Evolutionary conservation across 2,329 filamentous ascomycete genomes (phyloP), one percentile per base, ranked within the genome.

Genomic region (Macrophomina phaseolina): DNA sequence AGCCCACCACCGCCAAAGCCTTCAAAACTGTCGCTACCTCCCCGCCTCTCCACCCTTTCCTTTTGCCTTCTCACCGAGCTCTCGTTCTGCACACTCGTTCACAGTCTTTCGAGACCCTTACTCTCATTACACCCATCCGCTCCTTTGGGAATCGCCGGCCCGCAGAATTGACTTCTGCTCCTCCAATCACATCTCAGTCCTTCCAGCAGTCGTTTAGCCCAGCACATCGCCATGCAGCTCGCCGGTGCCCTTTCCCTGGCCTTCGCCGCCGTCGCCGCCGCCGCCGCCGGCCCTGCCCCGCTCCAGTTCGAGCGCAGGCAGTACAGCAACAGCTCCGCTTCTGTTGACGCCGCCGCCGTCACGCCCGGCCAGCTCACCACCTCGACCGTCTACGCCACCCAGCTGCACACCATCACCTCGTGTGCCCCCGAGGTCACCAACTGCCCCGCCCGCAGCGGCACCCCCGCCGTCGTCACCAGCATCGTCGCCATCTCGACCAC

Each of bases 41-140:
- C 66, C 55, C 67, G 65, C 62, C 68, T 66, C 68, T 68, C 52
- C 69, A 55, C 53, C 30, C 40, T 61, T 64, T 53, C 42, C 66
- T 70, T 74, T 68, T 69, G 38, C 68, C 70, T 74, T 68, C 69
- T 72, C 76, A 73, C 72, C 58, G 58, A 62, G 58, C 58, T 49
- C 45, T 49, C 58, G 74, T 77, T 72, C 40, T 64, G 56, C 68
- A 77, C 75, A 73, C 70, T 77, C 76, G 72, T 77, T 73, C 72
- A 48, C 0, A 53, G 68, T 70, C 73, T 70, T 75, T 69, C 70
- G 74, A 73, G 74, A 74, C 76, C 73, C 56, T 68, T 71, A 70
- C 76, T 70, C 70, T 78, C 75, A 58, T 74, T 77, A 68, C 69
- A 72, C 38, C 72, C 73, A 77, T 75, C 77, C 76, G 77, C 73